Base-by-base conservation (phyloP, 2,329 filamentous ascomycete genomes). In the Nakataea oryzae region DNA sequence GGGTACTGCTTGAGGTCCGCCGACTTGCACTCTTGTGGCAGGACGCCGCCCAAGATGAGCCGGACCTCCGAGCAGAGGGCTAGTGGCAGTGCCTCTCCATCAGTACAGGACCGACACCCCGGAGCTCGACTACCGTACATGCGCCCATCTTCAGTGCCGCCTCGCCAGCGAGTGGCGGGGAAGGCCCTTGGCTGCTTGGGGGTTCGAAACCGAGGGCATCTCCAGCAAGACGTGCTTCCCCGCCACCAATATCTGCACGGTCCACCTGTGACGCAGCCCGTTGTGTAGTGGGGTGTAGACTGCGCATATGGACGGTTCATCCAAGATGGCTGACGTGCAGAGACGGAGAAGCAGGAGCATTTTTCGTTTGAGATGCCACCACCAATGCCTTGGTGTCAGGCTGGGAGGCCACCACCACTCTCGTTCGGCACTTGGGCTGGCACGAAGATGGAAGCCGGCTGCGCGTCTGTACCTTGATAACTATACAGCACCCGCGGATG, bases 191-290 rank as follows among this genome's bases (percentile, higher is more conserved):
- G 89, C 89, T 74, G 93, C 86, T 63, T 82, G 78, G 1, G 82
- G 78, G 1, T 86, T 89, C n/a, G 89, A 87, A 12, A 90, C 88
- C 71, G 93, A 93, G 3, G 90, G 90, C 78, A 93, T 93, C 77
- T 93, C 90, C 59, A 89, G 87, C 60, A 93, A 78, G 32, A 93
- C 87, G 72, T 93, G 87, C 77, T 93, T 93, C 67, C 87, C 86
- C 11, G 82, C 78, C 70, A 87, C 79, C 57, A 93, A 78, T 0
- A 87, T 86, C 60, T 81, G 73, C 72, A 85, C 86, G 41, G 85
- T 78, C 67, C 91, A 78, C 21, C 78, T 72, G 70, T 85, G 89
- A 76, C 93, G 90, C 13, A 77, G 67, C 5, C 72, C 70, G 61
- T 74, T 74, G 7, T 78, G 77, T 4, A 84, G 72, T 8, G 79